Conservation (phyloP, 1,139 yeast genomes). For the Yamadazyma triangularis region DNA sequence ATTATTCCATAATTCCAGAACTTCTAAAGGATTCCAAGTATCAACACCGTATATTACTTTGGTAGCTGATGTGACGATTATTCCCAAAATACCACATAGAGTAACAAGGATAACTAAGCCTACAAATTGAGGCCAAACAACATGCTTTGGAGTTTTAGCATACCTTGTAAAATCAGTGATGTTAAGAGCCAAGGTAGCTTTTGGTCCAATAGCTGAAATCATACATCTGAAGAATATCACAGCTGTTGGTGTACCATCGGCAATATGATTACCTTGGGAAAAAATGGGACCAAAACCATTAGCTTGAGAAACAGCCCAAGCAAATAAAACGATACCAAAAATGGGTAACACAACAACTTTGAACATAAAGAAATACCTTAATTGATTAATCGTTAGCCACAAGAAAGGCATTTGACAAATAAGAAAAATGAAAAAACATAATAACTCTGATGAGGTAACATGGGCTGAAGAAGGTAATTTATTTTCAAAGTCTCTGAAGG, state of each 20-base stretch:
- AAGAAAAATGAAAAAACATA: constrained; percentile 11
- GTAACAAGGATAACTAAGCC: constrained; percentile 10
- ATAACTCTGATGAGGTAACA: constrained; percentile 9
- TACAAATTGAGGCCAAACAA: constrained; percentile 8
- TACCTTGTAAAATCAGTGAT: constrained; percentile 13
- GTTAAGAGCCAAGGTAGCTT: constrained; percentile 14
- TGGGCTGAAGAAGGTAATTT: constrained; percentile 19
- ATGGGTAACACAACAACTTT: constrained; percentile 11
- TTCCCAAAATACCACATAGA: constrained; percentile 14
- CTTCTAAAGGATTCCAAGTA: constrained; percentile 12
- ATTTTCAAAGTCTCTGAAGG: constrained; percentile 20
- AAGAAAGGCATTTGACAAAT: constrained; percentile 12
- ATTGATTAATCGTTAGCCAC: constrained; percentile 12
- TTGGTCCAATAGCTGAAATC: constrained; percentile 12
- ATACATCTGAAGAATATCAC: constrained; percentile 9
- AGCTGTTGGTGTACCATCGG: constrained; percentile 6
- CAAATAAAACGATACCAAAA: constrained; percentile 11
- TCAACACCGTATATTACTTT: constrained; percentile 11
- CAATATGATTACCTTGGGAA: constrained; percentile 8
- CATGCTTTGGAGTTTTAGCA: constrained; percentile 5
- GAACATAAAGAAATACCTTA: constrained; percentile 12
- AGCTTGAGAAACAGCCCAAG: too few relatives aligned
- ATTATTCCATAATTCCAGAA: constrained; percentile 11
- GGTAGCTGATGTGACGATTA: constrained; percentile 12
- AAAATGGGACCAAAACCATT: constrained; percentile 9